Conservation (phyloP, 345 rosid genomes). For the Boechera divaricarpa region DNA sequence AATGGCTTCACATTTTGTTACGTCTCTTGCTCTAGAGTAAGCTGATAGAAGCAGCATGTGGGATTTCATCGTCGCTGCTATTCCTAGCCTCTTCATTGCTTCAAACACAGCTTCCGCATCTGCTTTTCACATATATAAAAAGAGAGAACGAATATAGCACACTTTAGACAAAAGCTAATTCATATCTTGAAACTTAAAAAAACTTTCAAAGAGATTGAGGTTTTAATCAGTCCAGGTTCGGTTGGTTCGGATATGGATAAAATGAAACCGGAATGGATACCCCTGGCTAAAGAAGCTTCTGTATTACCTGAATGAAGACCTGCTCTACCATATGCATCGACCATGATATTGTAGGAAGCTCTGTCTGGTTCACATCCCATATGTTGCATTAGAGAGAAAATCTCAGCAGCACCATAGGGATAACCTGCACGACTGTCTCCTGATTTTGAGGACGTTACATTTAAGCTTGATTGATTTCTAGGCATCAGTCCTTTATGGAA, state of each 20-base stretch:
- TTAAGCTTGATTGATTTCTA: constrained; percentile 17
- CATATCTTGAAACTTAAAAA: neutral
- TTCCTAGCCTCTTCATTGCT: constrained; percentile 80
- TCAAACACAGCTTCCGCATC: constrained; percentile 85
- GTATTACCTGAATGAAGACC: constrained; percentile 73
- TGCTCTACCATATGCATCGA: constrained; percentile 90
- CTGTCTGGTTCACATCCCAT: constrained; percentile 95
- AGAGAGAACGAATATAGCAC: neutral
- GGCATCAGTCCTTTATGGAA: constrained; percentile 24
- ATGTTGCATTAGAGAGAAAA: constrained; percentile 92
- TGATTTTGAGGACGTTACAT: constrained; percentile 34
- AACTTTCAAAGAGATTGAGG: neutral
- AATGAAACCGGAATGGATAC: neutral
- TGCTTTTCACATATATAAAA: constrained; percentile 8
- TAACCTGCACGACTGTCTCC: constrained; percentile 83
- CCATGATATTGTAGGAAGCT: constrained; percentile 94
- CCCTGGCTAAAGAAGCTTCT: neutral
- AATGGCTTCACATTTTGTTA: constrained; percentile 72
- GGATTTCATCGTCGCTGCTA: constrained; percentile 88
- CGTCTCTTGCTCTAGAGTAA: constrained; percentile 69
- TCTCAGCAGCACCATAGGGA: constrained; percentile 91
- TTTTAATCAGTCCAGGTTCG: neutral
- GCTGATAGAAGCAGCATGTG: constrained; percentile 93
- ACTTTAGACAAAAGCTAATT: neutral
- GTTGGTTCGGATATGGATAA: neutral